phyloP scores from a whole-genome alignment of 1,284 basidiomycete genomes.

The Singerocomus rubriflavus region DNA sequence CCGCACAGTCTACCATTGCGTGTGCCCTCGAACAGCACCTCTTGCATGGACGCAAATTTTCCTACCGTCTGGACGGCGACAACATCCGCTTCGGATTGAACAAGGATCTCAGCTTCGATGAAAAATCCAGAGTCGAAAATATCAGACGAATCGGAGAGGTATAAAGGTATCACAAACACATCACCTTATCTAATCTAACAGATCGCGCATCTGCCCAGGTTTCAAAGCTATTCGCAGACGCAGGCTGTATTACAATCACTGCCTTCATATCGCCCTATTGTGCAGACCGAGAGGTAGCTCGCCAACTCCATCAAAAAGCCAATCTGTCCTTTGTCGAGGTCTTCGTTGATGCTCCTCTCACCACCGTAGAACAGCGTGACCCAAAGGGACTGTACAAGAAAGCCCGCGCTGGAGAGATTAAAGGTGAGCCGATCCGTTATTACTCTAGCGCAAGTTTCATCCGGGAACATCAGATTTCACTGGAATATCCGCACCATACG shows the following conservation, averaged over 20 bases:
- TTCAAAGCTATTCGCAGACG: constrained; percentile 90
- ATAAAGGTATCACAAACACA: constrained; percentile 13
- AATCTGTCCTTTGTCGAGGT: constrained; percentile 90
- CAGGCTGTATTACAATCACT: constrained; percentile 83
- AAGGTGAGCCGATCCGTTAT: constrained; percentile 53
- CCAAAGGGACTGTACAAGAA: constrained; percentile 99
- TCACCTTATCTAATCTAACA: constrained; percentile 9
- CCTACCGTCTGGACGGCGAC: constrained; percentile 95
- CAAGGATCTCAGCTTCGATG: constrained; percentile 97
- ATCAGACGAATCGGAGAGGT: constrained; percentile 98
- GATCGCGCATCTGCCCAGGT: constrained; percentile 52
- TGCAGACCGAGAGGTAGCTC: constrained; percentile 82
- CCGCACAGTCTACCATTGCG: constrained; percentile 87
- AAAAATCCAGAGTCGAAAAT: constrained; percentile 94
- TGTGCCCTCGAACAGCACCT: constrained; percentile 97
- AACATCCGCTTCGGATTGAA: constrained; percentile 97
- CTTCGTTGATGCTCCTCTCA: constrained; percentile 89
- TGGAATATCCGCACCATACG: constrained; percentile 96
- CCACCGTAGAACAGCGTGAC: constrained; percentile 88
- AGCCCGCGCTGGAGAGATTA: constrained; percentile 93
- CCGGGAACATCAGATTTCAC: constrained; percentile 76
- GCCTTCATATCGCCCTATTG: constrained; percentile 99
- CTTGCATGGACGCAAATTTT: constrained; percentile 80
- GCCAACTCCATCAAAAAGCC: constrained; percentile 76
- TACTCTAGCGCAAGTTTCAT: constrained; percentile 10